A percentile compares a stretch with the other conserved stretches of the same genome.
phyloP scores from a whole-genome alignment of 192 early-diverging fungal species.

The Linnemannia schmuckeri region DNA sequence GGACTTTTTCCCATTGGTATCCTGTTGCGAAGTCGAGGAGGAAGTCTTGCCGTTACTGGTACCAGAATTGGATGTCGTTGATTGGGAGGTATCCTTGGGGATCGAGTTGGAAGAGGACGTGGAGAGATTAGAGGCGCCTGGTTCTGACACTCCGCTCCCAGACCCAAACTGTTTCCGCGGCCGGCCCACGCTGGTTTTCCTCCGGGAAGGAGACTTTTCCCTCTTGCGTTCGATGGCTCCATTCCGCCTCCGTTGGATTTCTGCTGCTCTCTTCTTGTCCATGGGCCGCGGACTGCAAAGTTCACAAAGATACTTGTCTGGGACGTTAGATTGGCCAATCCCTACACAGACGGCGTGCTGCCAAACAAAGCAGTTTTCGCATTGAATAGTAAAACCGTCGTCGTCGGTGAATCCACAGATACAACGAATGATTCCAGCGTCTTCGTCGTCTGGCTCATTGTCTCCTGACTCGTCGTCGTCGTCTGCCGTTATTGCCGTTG shows the following conservation, averaged over 20 bases:
- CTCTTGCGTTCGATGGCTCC: constrained; percentile 31
- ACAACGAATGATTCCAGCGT: constrained; percentile 93
- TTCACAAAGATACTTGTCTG: constrained; percentile 91
- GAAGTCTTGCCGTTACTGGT: constrained; percentile 2
- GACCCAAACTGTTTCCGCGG: constrained; percentile 46
- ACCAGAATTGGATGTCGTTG: background rate
- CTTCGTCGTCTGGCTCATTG: constrained; percentile 73
- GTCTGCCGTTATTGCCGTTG: constrained; percentile 16
- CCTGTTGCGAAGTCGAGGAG: background rate
- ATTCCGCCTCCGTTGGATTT: constrained; percentile 54
- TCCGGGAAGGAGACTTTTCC: constrained; percentile 39
- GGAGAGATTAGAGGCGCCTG: background rate
- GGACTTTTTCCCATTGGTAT: constrained; percentile 9
- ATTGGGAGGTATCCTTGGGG: background rate
- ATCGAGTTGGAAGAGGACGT: constrained; percentile 5
- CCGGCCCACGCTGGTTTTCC: constrained; percentile 34
- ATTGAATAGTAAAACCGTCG: constrained; percentile 98
- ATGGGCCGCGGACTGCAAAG: constrained; percentile 80
- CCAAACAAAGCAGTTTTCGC: constrained; percentile 95
- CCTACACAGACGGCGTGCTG: constrained; percentile 93
- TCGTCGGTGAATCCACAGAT: constrained; percentile 92
- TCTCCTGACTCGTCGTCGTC: constrained; percentile 44
- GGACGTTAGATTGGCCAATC: constrained; percentile 78
- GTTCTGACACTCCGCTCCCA: constrained; percentile 13
- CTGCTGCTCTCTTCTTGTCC: constrained; percentile 63